These are phyloP conservation scores for Suillus bovinus DNA, from an alignment of 768 basidiomycete genomes.

Conservation along the genomic window DNA sequence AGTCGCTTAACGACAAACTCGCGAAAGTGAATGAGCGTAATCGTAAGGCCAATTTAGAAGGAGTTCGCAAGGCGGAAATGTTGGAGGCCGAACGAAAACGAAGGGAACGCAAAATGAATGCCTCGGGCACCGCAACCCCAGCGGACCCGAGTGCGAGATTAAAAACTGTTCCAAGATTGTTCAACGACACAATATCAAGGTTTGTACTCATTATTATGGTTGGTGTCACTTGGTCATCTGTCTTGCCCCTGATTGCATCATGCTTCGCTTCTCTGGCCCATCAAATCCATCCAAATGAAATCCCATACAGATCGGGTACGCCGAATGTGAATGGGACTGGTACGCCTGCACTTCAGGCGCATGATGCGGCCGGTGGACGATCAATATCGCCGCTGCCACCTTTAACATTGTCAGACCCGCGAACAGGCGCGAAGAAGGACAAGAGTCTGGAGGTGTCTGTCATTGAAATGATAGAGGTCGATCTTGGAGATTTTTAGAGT, in stretches of 20 bases:
- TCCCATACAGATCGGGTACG: constrained; percentile 34
- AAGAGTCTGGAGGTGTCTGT: constrained; percentile 57
- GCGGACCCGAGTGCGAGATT: constrained; percentile 68
- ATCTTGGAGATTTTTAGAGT: constrained; percentile 73
- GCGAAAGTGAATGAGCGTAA: constrained; percentile 90
- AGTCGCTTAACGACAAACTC: constrained; percentile 49
- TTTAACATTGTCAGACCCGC: constrained; percentile 25
- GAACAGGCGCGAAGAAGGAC: constrained; percentile 29
- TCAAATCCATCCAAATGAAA: constrained; percentile 7
- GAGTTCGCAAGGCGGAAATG: constrained; percentile 74
- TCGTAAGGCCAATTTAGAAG: constrained; percentile 79
- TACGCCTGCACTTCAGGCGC: constrained; percentile 39
- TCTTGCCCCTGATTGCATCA: constrained; percentile 23
- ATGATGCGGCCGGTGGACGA: constrained; percentile 27
- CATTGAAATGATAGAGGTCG: constrained; percentile 70
- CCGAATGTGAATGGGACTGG: constrained; percentile 50
- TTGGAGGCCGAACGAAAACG: constrained; percentile 69
- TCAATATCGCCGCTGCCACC: constrained; percentile 38
- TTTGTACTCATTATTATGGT: constrained; percentile 34
- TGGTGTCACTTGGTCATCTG: constrained; percentile 8
- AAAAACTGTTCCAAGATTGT: constrained; percentile 60
- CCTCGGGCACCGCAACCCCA: constrained; percentile 41
- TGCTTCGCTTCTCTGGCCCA: constrained; percentile 17
- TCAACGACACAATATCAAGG: constrained; percentile 60
- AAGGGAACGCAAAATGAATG: constrained; percentile 60